Evolutionary conservation across 495 filamentous ascomycete genomes (phyloP).

Genomic region (Podospora appendiculata): DNA sequence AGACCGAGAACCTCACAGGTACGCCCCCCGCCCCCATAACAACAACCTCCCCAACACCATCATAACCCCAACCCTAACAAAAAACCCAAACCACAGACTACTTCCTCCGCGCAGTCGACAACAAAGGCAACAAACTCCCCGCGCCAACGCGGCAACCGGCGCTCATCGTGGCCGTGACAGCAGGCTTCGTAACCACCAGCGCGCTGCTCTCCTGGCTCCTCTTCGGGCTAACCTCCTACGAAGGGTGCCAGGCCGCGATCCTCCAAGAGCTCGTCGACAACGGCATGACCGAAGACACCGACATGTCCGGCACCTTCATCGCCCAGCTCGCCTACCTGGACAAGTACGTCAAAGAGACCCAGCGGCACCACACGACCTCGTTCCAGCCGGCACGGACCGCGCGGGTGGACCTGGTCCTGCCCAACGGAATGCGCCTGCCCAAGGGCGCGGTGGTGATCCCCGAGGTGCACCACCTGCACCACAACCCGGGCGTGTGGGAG

Average conservation of each 20-base stretch:
- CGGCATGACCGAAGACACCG: neutral
- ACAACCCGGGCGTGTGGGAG: constrained; percentile 42
- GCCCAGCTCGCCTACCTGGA: constrained; percentile 39
- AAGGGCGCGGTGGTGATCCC: constrained; percentile 39
- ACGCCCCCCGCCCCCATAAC: neutral
- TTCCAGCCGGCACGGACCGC: constrained; percentile 49
- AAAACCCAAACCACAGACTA: neutral
- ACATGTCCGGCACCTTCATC: constrained; percentile 4
- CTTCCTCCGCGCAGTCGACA: neutral
- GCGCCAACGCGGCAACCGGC: neutral
- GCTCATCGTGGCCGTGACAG: neutral
- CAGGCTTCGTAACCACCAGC: neutral
- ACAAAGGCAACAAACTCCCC: neutral
- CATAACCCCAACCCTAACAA: neutral
- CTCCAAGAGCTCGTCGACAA: constrained; percentile 1
- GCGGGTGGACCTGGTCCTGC: constrained; percentile 42
- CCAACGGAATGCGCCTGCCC: constrained; percentile 45
- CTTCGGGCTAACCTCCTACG: neutral
- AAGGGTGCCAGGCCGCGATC: neutral
- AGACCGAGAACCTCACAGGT: constrained; percentile 16
- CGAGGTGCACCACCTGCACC: constrained; percentile 43
- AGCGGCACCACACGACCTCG: constrained; percentile 46
- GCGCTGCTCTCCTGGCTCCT: neutral
- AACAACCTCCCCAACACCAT: neutral
- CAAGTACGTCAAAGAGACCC: constrained; percentile 51